Conservation (phyloP, 257 asterid genomes). For the Ballota nigra region DNA sequence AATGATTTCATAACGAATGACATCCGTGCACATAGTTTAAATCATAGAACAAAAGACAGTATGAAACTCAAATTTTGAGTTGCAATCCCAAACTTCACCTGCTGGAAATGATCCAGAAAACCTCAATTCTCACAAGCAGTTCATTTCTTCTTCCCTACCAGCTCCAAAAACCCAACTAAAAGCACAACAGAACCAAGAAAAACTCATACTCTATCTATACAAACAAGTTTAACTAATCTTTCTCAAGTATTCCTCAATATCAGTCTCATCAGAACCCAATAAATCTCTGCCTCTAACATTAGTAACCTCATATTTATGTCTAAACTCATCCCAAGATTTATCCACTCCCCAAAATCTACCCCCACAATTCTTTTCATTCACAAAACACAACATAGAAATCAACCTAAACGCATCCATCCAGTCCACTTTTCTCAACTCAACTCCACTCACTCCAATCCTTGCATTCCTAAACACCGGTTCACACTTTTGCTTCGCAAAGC, state of each 20-base stretch:
- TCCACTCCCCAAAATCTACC: constrained; percentile 36
- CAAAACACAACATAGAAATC: constrained; percentile 54
- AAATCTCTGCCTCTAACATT: constrained; percentile 59
- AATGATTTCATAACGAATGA: too few species aligned
- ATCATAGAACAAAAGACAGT: neutral
- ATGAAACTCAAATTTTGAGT: constrained; percentile 27
- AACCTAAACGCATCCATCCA: constrained; percentile 49
- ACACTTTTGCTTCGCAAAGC: constrained; percentile 61
- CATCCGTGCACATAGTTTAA: constrained; percentile 1
- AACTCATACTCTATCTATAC: neutral
- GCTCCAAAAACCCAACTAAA: too few species aligned
- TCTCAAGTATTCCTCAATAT: constrained; percentile 41
- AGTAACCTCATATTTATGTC: constrained; percentile 33
- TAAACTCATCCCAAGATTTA: constrained; percentile 50
- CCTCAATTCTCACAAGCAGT: neutral
- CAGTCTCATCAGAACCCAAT: constrained; percentile 33
- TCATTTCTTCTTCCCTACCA: constrained; percentile 8
- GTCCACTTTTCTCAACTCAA: constrained; percentile 34
- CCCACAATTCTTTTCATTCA: constrained; percentile 24
- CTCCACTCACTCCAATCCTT: constrained; percentile 43
- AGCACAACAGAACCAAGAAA: too few species aligned
- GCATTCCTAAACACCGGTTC: constrained; percentile 58
- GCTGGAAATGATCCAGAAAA: constrained; percentile 4
- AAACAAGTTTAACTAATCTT: constrained; percentile 6
- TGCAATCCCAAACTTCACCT: neutral